Base-by-base conservation (phyloP, 2,329 filamentous ascomycete genomes). In the Cercospora janseana region DNA sequence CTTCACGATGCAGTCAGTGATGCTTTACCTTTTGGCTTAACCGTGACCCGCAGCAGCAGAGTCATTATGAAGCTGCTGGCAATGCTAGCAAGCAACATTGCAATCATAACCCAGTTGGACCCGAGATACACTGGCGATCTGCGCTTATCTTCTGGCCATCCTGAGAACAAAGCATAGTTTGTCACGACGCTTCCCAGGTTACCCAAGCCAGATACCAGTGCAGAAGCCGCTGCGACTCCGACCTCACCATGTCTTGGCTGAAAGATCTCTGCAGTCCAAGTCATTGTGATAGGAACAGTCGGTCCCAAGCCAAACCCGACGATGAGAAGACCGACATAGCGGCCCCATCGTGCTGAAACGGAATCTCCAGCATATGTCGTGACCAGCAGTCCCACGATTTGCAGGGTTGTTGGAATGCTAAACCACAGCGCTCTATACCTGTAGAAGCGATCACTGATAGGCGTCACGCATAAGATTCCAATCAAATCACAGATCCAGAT, bases 271-370 rank as follows among this genome's bases (percentile, higher is more conserved):
- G 83, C 88, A 24, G 87, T 89, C 90, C 90, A 95, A 27, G 89
- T 86, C 90, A 95, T 95, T 68, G 87, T 92, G 63, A 92, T 92
- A 8, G 90, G 90, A 1, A 95, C 89, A 0, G 90, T 95, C 3
- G 90, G 90, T 1, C 90, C 90, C 2, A 95, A 82, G 0, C 90
- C 90, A 63, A 95, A 95, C 4, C 90, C 90, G 27, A 95, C 86
- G 72, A 95, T 85, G 43, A 95, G 74, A n/a, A 95, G 80, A 3
- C 90, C 90, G 40, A 87, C 88, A 66, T 95, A 95, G 32, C 89
- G 82, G 2, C 87, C 84, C 88, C 89, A 95, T 28, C 85, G 82
- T 9, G 42, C 55, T 7, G 59, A 52, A 60, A 83, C 82, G 27
- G 72, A 66, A 4, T 77, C 71, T 3, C 79, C 79, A 0, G 87